Percentiles rank a stretch among this genome's conserved stretches.
Conservation (phyloP, 768 basidiomycete genomes). For the Pleurotus giganteus region DNA sequence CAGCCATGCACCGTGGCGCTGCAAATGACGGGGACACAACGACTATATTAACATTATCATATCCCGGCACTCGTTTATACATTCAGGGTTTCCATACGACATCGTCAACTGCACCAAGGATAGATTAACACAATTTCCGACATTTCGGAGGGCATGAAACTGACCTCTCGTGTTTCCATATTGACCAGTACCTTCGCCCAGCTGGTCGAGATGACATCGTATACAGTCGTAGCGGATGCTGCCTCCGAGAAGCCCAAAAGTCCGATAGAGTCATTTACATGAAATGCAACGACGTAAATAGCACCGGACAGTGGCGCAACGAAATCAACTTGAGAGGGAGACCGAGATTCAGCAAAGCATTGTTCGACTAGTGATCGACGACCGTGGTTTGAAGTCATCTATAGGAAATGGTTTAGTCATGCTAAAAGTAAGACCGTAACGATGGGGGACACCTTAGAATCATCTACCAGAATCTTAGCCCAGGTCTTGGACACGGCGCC, state of each 20-base stretch:
- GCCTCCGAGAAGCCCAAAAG: background rate
- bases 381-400: background rate
- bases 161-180: background rate
- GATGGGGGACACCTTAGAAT: no score
- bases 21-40: no score
- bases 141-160: no score
- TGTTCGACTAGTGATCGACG: background rate
- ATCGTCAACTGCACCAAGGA: background rate
- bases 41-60: no score
- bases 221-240: background rate
- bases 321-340: background rate
- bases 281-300: background rate
- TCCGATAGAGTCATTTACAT: background rate
- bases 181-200: background rate
- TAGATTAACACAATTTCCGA: no score
- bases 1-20: no score
- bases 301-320: background rate
- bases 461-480: no score
- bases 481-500: no score
- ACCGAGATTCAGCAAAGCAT: no score
- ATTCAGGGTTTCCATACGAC: background rate
- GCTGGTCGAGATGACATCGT: background rate
- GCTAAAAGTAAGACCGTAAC: no score
- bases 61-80: no score
- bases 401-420: no score